Conservation (phyloP, 352 stramenopile species). For the Phytophthora constricta region DNA sequence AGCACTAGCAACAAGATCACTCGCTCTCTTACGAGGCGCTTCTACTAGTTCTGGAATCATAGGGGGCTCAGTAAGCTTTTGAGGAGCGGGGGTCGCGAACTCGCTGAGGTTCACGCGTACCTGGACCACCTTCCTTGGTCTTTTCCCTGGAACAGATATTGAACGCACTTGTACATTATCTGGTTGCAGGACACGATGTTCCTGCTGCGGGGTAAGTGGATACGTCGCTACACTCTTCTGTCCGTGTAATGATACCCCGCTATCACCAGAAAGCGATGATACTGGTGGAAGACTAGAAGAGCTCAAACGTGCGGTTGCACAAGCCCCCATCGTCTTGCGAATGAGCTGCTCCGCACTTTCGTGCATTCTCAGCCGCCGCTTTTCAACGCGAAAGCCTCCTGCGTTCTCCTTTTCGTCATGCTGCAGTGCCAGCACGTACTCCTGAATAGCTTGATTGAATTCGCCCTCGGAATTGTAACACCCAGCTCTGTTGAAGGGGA, state of each 20-base stretch:
- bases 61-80: background rate
- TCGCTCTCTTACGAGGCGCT: background rate
- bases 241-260: background rate
- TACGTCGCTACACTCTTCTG: background rate
- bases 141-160: constrained; percentile 14
- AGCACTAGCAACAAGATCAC: background rate
- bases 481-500: constrained; percentile 41
- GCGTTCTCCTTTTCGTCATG: constrained; percentile 66
- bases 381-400: constrained; percentile 32
- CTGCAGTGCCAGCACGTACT: constrained; percentile 75
- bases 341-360: constrained; percentile 33
- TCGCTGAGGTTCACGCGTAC: constrained; percentile 54
- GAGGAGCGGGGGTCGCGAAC: constrained; percentile 16
- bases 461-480: constrained; percentile 79
- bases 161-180: background rate
- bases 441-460: constrained; percentile 76
- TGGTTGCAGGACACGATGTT: background rate
- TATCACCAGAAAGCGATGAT: background rate
- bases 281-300: too few species aligned
- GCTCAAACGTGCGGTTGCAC: constrained; percentile 6
- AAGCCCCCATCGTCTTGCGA: constrained; percentile 25
- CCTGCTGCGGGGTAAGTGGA: background rate
- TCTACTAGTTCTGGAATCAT: background rate
- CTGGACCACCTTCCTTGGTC: constrained; percentile 47
- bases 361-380: constrained; percentile 26